A percentile compares a stretch with the other conserved stretches of the same genome.
phyloP scores from a whole-genome alignment of 441 rosid species.

The Aleurites moluccanus region DNA sequence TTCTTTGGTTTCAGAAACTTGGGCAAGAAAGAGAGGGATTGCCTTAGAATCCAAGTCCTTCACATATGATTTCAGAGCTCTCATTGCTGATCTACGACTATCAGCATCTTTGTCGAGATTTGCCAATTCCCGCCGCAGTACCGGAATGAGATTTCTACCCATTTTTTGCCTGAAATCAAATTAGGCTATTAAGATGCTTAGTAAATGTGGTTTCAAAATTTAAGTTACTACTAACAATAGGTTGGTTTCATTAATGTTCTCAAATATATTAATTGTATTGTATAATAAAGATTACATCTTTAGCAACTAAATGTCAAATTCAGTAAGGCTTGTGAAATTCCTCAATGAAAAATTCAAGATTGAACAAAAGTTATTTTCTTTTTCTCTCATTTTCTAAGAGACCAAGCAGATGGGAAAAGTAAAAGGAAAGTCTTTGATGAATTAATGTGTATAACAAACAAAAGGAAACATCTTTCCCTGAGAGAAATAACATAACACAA shows the following conservation, averaged over 20 bases:
- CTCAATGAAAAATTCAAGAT: background rate
- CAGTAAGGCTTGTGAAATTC: background rate
- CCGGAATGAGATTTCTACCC: constrained; percentile 78
- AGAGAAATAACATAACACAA: background rate
- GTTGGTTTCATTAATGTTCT: background rate
- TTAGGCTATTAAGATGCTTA: background rate
- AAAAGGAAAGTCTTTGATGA: background rate
- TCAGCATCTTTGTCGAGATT: constrained; percentile 92
- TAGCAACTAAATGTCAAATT: constrained; percentile 3
- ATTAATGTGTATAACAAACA: background rate
- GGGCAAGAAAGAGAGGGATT: constrained; percentile 83
- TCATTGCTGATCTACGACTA: constrained; percentile 92
- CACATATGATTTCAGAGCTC: constrained; percentile 82
- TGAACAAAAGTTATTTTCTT: background rate
- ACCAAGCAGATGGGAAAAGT: background rate
- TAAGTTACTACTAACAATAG: too few relatives aligned
- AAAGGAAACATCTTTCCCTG: background rate
- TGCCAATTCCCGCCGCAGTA: constrained; percentile 67
- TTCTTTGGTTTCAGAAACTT: constrained; percentile 93
- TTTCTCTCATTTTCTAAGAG: background rate
- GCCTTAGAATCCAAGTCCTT: constrained; percentile 88
- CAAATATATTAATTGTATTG: background rate
- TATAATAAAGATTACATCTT: background rate
- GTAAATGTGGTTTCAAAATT: background rate
- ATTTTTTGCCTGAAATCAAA: constrained; percentile 44